phyloP scores from a whole-genome alignment of 2,329 filamentous ascomycete species.

The Escovopsis sp. region DNA sequence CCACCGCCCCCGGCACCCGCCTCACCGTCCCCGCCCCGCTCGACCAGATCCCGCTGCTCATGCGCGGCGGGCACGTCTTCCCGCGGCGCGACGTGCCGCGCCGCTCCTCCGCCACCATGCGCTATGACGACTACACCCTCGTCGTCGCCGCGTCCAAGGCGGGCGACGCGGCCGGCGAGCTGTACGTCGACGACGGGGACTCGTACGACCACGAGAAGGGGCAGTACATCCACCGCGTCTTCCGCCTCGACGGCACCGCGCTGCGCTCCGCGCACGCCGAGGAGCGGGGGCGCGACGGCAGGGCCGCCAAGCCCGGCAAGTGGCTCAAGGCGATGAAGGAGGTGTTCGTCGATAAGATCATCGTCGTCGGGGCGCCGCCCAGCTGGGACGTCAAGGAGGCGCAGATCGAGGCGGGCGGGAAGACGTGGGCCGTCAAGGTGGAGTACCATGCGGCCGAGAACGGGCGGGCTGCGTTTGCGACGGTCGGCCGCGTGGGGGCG shows the following conservation, averaged over 20 bases:
- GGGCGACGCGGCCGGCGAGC: conserved; percentile 52
- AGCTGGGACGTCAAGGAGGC: conserved; percentile 53
- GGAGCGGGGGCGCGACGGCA: conserved; percentile 26
- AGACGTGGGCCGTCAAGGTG: conserved; percentile 41
- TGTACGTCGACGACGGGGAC: conserved; percentile 91
- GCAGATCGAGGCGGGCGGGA: conserved; percentile 36
- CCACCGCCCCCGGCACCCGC: conserved; percentile 51
- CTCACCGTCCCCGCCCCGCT: conserved; percentile 62
- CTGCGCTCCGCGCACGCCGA: conserved; percentile 59
- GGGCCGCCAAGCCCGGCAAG: conserved; percentile 42
- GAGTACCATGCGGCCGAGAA: conserved; percentile 38
- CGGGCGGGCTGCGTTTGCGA: conserved; percentile 34
- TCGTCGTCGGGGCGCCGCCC: conserved; percentile 65
- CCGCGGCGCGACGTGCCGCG: conserved; percentile 78
- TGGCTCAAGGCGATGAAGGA: conserved; percentile 68
- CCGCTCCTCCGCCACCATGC: conserved; percentile 77
- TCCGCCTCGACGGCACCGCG: conserved; percentile 45
- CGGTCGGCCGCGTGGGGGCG: conserved; percentile 35
- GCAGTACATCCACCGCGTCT: conserved; percentile 75
- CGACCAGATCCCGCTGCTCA: conserved; percentile 74
- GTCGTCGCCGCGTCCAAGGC: conserved; percentile 53
- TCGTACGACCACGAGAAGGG: conserved; percentile 76
- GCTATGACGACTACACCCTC: conserved; percentile 86
- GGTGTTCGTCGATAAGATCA: conserved; percentile 69
- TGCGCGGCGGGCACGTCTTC: conserved; percentile 87